Percentiles rank a stretch among this genome's conserved stretches.
These are phyloP conservation scores for Pleurotus cornucopiae DNA, from an alignment of 768 basidiomycete species.

Conservation along the genomic window DNA sequence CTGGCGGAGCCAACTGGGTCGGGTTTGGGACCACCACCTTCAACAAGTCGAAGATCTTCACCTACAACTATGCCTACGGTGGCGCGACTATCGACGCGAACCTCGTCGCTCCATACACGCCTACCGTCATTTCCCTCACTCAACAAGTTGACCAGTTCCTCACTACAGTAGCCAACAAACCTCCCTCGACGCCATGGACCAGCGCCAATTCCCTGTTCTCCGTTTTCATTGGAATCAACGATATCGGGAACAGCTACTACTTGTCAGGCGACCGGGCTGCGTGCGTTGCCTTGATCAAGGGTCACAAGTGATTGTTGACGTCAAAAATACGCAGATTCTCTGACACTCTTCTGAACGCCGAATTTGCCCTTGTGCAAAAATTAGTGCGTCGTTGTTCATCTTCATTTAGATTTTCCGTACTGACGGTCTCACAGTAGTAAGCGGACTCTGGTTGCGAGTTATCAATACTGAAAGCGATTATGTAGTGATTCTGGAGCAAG, in stretches of 20 bases:
- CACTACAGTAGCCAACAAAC: constrained; percentile 38
- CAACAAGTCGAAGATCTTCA: constrained; percentile 51
- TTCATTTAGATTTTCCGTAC: not conserved
- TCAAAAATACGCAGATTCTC: constrained; percentile 31
- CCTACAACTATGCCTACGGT: constrained; percentile 65
- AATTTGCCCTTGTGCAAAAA: constrained; percentile 47
- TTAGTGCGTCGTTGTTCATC: constrained; percentile 28
- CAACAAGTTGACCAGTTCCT: constrained; percentile 65
- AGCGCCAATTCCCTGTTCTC: constrained; percentile 56
- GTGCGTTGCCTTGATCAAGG: constrained; percentile 18
- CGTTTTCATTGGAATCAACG: constrained; percentile 73
- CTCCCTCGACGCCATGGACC: constrained; percentile 51
- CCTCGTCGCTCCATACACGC: constrained; percentile 49
- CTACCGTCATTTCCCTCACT: constrained; percentile 48
- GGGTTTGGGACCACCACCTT: constrained; percentile 46
- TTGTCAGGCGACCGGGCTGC: constrained; percentile 40
- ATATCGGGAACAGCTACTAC: constrained; percentile 55
- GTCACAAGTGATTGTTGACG: not conserved
- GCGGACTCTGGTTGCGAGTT: constrained; percentile 10
- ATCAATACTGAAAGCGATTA: not conserved
- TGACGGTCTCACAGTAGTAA: constrained; percentile 26
- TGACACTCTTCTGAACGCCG: constrained; percentile 40
- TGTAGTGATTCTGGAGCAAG: constrained; percentile 50
- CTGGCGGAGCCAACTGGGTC: constrained; percentile 58
- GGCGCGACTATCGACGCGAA: constrained; percentile 60